These are phyloP conservation scores for Haberlea rhodopensis DNA, from an alignment of 257 asterid genomes.

Conservation along the genomic window DNA sequence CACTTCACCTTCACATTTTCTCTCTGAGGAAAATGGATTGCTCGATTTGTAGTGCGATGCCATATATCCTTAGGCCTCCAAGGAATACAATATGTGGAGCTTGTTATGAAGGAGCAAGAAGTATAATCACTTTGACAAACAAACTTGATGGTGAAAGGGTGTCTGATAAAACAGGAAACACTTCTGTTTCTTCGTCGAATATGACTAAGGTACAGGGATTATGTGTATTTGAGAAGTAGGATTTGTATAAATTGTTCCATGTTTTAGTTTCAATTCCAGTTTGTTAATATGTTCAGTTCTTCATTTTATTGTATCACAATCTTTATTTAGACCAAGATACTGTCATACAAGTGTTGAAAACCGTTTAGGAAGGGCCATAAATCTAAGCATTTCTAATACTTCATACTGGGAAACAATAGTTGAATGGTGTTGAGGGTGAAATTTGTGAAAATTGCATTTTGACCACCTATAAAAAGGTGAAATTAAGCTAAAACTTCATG, in stretches of 20 bases:
- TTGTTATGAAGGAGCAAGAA: conserved; percentile 87
- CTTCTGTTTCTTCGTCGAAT: conserved; percentile 40
- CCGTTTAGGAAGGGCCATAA: background rate
- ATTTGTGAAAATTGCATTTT: too few relatives aligned
- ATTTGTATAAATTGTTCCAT: background rate
- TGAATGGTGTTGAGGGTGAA: too few relatives aligned
- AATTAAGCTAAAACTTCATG: background rate
- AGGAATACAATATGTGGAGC: conserved; percentile 80
- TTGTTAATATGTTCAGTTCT: background rate
- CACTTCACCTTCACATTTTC: background rate
- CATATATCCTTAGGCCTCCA: conserved; percentile 78
- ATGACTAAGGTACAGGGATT: conserved; percentile 49
- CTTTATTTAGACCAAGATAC: too few relatives aligned
- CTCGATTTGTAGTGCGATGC: conserved; percentile 83
- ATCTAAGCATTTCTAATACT: too few relatives aligned
- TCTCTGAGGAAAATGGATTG: conserved; percentile 58
- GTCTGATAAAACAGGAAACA: conserved; percentile 34
- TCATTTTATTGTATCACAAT: too few relatives aligned
- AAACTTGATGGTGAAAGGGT: conserved; percentile 48
- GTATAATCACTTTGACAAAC: conserved; percentile 58
- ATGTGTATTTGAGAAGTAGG: background rate
- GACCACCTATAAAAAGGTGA: background rate
- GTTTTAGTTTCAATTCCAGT: background rate
- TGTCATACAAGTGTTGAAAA: background rate
- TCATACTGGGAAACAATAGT: too few relatives aligned